Base-by-base conservation (phyloP, 2,329 filamentous ascomycete genomes). In the Colletotrichum godetiae region DNA sequence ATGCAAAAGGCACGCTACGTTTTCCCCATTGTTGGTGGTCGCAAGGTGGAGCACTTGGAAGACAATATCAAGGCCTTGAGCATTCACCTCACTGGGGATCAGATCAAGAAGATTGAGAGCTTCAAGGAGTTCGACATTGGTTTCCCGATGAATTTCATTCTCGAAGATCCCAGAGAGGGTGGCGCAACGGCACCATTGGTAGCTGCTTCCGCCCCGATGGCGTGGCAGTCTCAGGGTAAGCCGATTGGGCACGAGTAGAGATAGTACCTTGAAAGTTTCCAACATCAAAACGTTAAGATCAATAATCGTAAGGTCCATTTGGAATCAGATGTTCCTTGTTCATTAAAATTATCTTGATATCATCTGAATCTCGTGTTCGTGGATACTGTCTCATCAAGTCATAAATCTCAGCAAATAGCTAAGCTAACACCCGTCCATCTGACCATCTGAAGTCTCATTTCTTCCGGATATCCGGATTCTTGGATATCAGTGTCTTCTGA, bases 21-120 rank as follows among this genome's bases (percentile, higher is more conserved):
- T 24, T 86, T 88, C 74, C 88, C 88, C 0, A 85, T 90, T 59
- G 77, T 90, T 12, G 89, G 88, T 2, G 86, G 86, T 0, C 80
- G 87, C 13, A 90, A 86, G 76, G 77, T 88, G 33, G 86, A 88
- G 76, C 88, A 90, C 68, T 77, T 90, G 11, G 77, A 84, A 68
- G 83, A 84, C 19, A 92, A 91, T 77, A 89, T 92, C 71, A 83
- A 88, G 76, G 89, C 88, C 0, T 77, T 92, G 68, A 83, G 78
- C 5, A 78, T 92, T 42, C 76, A 79, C 29, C 80, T 92, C 62
- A 85, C 84, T 0, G 81, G 86, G 0, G 84, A 88, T 8, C 88
- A 92, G 66, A 82, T 92, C 10, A 79, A 82, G 33, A 85, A 87
- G 73, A 88, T 92, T 70, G 90, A 92, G 74, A 79, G 78, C 3